Base-by-base conservation (phyloP, 495 filamentous ascomycete species). In the Annulohypoxylon stygium region DNA sequence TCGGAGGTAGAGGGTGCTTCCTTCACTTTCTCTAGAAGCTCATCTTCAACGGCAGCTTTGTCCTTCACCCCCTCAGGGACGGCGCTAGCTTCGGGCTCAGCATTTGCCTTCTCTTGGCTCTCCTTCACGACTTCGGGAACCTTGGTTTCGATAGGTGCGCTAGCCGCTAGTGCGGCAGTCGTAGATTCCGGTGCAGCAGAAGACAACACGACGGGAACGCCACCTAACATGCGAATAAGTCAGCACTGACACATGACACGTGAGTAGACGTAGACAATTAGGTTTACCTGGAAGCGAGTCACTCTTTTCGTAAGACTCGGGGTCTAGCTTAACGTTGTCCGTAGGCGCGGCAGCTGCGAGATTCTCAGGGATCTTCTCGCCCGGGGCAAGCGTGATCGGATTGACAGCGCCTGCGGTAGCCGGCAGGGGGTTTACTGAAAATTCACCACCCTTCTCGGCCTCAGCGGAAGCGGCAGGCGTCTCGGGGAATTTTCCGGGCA, bases 401-500 rank as follows among this genome's bases (percentile, higher is more conserved):
- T 97, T 97, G 47, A 93, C 88, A 48, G 87, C 85, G 57, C 92
- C 93, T 33, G 84, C 87, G 23, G 93, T 90, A 41, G 95, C 94
- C 8, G 95, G 95, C 45, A 94, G 83, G 6, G 92, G 91, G 73
- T 92, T 89, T 70, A 95, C 88, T 55, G 85, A 86, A 78, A 93
- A 86, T 34, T 86, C 81, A 14, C 34, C 69, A 25, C 63, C 69
- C 47, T 89, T 79, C 37, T 83, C 82, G 37, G 76, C 69, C 33
- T 87, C 86, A 25, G 75, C 43, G 43, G 94, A 93, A 16, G 43
- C 63, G 30, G 79, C 78, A 75, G 94, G 93, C 0, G 93, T 95
- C 70, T 92, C 90, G 8, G 93, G 93, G 79, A 95, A 97, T 25
- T 87, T 85, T 43, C 95, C 95, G 7, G 94, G 95, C 25, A 93